Evolutionary conservation across 1,284 basidiomycete species (phyloP).

Genomic region (Wallemia mellicola): DNA sequence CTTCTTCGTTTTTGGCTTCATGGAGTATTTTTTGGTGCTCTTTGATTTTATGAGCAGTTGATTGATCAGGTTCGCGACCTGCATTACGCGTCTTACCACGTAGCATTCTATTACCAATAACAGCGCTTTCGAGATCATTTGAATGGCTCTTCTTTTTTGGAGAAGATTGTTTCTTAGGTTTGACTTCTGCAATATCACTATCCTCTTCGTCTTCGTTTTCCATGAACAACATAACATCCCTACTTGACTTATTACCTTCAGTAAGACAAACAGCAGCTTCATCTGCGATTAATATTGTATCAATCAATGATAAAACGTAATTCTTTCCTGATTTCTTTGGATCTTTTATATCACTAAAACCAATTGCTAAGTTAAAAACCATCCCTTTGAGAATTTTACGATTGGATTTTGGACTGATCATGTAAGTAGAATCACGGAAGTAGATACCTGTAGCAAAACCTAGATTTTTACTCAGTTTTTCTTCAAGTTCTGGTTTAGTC

Average conservation of each 20-base stretch:
- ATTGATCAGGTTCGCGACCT: constrained; percentile 43
- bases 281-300: constrained; percentile 52
- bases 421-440: constrained; percentile 64
- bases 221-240: constrained; percentile 66
- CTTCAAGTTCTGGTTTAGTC: constrained; percentile 52
- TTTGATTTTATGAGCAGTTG: constrained; percentile 35
- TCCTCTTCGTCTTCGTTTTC: constrained; percentile 14
- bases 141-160: constrained; percentile 22
- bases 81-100: constrained; percentile 53
- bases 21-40: constrained; percentile 74
- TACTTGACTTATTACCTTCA: constrained; percentile 46
- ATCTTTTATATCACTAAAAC: constrained; percentile 52
- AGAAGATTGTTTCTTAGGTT: constrained; percentile 17
- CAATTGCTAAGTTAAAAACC: constrained; percentile 56
- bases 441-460: constrained; percentile 73
- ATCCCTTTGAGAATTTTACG: constrained; percentile 44
- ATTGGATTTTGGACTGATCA: constrained; percentile 50
- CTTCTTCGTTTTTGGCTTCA: constrained; percentile 43
- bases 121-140: constrained; percentile 20
- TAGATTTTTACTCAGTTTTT: constrained; percentile 58
- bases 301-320: constrained; percentile 57
- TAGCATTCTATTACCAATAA: constrained; percentile 47
- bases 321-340: constrained; percentile 33
- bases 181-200: constrained; percentile 6
- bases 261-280: constrained; percentile 44